phyloP scores from a whole-genome alignment of 352 stramenopile species.

The Globisporangium megalacanthum region DNA sequence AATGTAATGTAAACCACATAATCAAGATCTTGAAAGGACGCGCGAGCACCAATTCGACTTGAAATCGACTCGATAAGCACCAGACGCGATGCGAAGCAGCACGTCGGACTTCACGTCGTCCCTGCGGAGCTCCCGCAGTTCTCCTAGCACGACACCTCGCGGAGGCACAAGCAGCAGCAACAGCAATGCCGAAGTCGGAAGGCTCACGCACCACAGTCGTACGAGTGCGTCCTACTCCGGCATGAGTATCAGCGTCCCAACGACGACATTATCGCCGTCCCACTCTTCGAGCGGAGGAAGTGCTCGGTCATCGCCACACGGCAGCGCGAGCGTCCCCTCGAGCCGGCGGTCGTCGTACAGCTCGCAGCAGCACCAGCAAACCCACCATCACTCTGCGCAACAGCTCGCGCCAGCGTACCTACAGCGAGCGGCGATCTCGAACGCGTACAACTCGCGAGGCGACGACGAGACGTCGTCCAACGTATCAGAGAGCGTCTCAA shows the following conservation, averaged over 20 bases:
- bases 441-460: conserved; percentile 46
- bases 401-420: conserved; percentile 25
- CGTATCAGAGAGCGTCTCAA: conserved; percentile 43
- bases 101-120: conserved; percentile 28
- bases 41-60: not conserved
- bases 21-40: not conserved
- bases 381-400: conserved; percentile 6
- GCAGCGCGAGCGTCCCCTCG: conserved; percentile 10
- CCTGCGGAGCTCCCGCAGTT: conserved; percentile 21
- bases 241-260: conserved; percentile 46
- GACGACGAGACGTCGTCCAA: conserved; percentile 63
- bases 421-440: conserved; percentile 64
- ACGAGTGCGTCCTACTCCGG: conserved; percentile 11
- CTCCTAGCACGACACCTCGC: conserved; percentile 16
- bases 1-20: not conserved
- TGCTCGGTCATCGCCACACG: conserved; percentile 31
- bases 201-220: conserved; percentile 6
- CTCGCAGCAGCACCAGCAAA: conserved; percentile 22
- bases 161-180: not conserved
- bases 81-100: conserved; percentile 9
- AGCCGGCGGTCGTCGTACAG: conserved; percentile 22
- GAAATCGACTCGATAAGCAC: too few relatives aligned
- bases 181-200: not conserved
- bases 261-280: conserved; percentile 24
- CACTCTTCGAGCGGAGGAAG: conserved; percentile 20